Percentiles rank a stretch among this genome's conserved stretches.
Conservation (phyloP, 192 early-diverging fungal species). For the Neocallimastix lanati region DNA sequence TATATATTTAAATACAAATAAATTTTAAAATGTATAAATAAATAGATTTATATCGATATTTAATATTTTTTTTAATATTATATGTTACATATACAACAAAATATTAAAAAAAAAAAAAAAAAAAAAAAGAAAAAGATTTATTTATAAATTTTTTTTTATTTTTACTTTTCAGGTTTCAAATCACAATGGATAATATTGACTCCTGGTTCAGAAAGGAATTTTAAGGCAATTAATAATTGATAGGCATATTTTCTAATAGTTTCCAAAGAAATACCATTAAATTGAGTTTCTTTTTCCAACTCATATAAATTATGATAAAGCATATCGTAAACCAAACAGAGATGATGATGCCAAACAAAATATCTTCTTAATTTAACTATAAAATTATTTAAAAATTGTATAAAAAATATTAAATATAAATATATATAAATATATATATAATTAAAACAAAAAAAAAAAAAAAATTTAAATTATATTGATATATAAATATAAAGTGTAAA, state of each 20-base stretch:
- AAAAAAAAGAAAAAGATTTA: too few species aligned
- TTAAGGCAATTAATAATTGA: slow-evolving; percentile 8
- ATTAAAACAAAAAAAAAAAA: too few species aligned
- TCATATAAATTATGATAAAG: slow-evolving; percentile 16
- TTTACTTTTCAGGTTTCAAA: slow-evolving; percentile 21
- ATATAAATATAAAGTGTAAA: too few species aligned
- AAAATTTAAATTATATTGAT: too few species aligned
- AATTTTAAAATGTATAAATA: too few species aligned
- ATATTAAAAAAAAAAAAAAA: too few species aligned
- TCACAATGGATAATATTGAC: slow-evolving; percentile 20
- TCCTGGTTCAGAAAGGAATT: slow-evolving; percentile 5
- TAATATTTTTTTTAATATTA: too few species aligned
- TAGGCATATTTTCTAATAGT: slow-evolving; percentile 4
- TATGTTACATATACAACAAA: too few species aligned
- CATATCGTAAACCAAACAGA: slow-evolving; percentile 19
- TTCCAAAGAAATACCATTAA: slow-evolving; percentile 7
- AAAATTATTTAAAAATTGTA: too few species aligned
- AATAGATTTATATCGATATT: too few species aligned
- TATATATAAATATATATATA: background rate
- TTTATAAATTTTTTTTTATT: background rate
- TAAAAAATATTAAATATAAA: too few species aligned
- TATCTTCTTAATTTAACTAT: slow-evolving; percentile 10
- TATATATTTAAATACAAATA: too few species aligned
- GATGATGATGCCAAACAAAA: slow-evolving; percentile 11
- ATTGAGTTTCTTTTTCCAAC: slow-evolving; percentile 2